phyloP scores from a whole-genome alignment of 83 land plant species.

The Diphasiastrum complanatum region DNA sequence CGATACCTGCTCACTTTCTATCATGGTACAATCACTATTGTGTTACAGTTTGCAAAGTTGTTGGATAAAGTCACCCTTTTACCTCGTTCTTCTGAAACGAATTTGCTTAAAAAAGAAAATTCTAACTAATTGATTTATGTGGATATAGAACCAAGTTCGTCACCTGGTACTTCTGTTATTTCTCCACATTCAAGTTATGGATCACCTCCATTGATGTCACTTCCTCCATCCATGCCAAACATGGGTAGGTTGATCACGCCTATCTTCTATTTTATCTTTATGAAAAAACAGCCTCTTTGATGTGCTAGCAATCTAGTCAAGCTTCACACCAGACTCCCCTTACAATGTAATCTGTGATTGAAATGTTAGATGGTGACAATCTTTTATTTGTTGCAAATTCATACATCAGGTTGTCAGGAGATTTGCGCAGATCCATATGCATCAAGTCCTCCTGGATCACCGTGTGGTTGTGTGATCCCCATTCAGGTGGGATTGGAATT shows the following conservation, averaged over 20 bases:
- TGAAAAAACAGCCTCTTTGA: constrained; percentile 9
- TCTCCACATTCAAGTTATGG: not conserved
- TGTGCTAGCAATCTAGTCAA: too few species aligned
- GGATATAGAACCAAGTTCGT: too few species aligned
- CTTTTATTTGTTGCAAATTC: not conserved
- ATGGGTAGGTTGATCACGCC: not conserved
- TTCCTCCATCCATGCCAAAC: constrained; percentile 18
- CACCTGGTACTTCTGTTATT: constrained; percentile 6
- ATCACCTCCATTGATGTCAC: constrained; percentile 3
- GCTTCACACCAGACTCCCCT: too few species aligned
- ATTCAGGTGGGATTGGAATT: constrained; percentile 54
- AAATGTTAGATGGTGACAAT: not conserved
- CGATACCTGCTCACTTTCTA: too few species aligned
- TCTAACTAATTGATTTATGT: too few species aligned
- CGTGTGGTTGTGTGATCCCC: constrained; percentile 85
- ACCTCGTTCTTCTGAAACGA: too few species aligned
- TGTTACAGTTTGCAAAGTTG: too few species aligned
- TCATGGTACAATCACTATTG: too few species aligned
- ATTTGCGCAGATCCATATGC: constrained; percentile 55
- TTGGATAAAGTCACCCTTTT: too few species aligned
- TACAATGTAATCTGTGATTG: not conserved
- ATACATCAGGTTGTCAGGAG: constrained; percentile 39
- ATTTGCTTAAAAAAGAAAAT: too few species aligned
- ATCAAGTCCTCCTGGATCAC: constrained; percentile 49
- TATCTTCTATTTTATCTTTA: not conserved